phyloP scores from a whole-genome alignment of 345 rosid species.

The Citropsis articulata region DNA sequence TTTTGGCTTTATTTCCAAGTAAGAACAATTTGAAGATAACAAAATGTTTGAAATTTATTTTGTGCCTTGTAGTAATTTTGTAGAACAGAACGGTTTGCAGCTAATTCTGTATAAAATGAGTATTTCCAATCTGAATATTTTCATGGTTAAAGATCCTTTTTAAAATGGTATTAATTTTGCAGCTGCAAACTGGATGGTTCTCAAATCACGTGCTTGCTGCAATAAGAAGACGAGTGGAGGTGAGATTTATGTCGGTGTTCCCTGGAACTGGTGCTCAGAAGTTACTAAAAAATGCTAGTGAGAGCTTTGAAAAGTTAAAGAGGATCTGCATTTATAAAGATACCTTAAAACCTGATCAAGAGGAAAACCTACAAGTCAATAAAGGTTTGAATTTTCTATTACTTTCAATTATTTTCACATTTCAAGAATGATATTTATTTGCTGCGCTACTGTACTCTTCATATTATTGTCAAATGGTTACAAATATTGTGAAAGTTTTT shows the following conservation, averaged over 20 bases:
- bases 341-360: conserved; percentile 41
- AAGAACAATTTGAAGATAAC: background rate
- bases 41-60: background rate
- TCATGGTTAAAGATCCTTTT: conserved; percentile 3
- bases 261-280: conserved; percentile 70
- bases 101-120: background rate
- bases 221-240: conserved; percentile 68
- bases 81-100: background rate
- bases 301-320: conserved; percentile 77
- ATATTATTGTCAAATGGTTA: background rate
- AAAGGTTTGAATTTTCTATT: conserved; percentile 36
- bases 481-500: background rate
- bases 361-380: conserved; percentile 35
- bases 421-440: background rate
- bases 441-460: background rate
- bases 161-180: conserved; percentile 28
- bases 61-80: background rate
- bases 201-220: conserved; percentile 61
- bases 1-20: background rate
- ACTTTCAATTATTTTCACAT: conserved; percentile 5
- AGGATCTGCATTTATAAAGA: conserved; percentile 45
- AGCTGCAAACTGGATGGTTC: conserved; percentile 95
- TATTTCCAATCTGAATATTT: background rate
- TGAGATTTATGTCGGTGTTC: conserved; percentile 74
- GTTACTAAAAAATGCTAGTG: conserved; percentile 59